Evolutionary conservation across 2,329 filamentous ascomycete species (phyloP), one percentile per base, ranked within the genome.

Genomic region (Capronia coronata): DNA sequence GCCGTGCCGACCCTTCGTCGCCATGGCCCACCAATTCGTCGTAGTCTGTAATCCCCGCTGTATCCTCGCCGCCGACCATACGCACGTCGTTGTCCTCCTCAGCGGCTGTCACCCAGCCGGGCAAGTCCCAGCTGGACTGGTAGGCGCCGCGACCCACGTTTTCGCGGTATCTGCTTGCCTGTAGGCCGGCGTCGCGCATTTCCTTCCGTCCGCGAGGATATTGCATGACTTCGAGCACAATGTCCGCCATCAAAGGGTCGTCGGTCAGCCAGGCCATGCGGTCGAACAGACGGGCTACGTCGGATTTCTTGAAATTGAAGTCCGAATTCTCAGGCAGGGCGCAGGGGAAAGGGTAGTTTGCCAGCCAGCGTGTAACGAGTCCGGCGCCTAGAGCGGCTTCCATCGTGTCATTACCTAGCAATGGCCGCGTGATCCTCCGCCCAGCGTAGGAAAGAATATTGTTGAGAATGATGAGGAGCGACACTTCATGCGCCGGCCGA

Each of bases 291-390:
- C 64, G 61, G 9, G 68, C 63, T 19, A 71, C 65, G 51, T 71
- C 68, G 41, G 64, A 64, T 34, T 64, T 63, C 22, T 66, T 66
- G 18, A 67, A 65, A 46, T 80, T 75, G 47, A 77, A 73, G 1
- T 74, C 67, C 10, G 29, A 22, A 38, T 56, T 54, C 14, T 56
- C 52, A 6, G 57, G 57, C 1, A 67, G 67, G 14, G 73, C 69
- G 16, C 84, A 85, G 72, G 85, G 71, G 43, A 74, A 89, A 6
- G 80, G 77, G 64, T 89, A 87, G 59, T 78, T 80, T 27, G 73
- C 76, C n/a, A 90, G 75, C 86, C 86, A 90, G 48, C 78, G 80
- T 52, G 83, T 80, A 32, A 90, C 75, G 54, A 90, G 79, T 5
- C 75, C 75, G 30, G 82, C 80, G 62, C 79, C 68, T 14, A 88